phyloP scores from a whole-genome alignment of 768 basidiomycete genomes.

The Suillus plorans region DNA sequence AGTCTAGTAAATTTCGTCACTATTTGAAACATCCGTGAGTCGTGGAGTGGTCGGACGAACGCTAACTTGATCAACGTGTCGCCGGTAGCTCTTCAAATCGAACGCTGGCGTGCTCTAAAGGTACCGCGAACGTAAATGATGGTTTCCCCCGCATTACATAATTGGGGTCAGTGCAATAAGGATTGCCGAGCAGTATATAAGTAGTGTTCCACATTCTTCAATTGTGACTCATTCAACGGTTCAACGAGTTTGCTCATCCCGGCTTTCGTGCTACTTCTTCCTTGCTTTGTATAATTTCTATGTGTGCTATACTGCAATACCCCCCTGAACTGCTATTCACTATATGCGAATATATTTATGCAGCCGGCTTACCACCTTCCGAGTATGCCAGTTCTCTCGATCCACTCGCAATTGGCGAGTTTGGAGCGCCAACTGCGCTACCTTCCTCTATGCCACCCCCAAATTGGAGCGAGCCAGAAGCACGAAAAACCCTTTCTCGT shows the following conservation, averaged over 20 bases:
- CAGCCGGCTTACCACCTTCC: conserved; percentile 55
- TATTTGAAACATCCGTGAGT: background rate
- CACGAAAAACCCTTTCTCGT: conserved; percentile 62
- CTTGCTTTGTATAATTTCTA: conserved; percentile 15
- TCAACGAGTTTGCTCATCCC: conserved; percentile 1
- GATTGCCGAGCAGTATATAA: conserved; percentile 1
- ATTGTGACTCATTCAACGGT: background rate
- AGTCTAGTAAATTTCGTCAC: background rate
- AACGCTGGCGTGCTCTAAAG: background rate
- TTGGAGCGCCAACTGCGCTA: conserved; percentile 53
- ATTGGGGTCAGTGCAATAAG: background rate
- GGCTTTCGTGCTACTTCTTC: conserved; percentile 11
- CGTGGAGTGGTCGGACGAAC: background rate
- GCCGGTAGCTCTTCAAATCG: background rate
- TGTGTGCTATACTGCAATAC: conserved; percentile 42
- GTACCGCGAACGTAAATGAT: background rate
- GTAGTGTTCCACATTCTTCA: background rate
- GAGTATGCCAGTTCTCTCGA: conserved; percentile 57
- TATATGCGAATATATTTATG: conserved; percentile 73
- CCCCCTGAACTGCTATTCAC: conserved; percentile 72
- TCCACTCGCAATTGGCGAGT: conserved; percentile 52
- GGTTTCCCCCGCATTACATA: conserved; percentile 5
- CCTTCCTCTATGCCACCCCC: conserved; percentile 75
- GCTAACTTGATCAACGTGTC: too few relatives aligned
- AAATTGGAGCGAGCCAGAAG: conserved; percentile 66